These are phyloP conservation scores for Trichosphaerium sp. DNA, from an alignment of 78 protist species.

Conservation along the genomic window DNA sequence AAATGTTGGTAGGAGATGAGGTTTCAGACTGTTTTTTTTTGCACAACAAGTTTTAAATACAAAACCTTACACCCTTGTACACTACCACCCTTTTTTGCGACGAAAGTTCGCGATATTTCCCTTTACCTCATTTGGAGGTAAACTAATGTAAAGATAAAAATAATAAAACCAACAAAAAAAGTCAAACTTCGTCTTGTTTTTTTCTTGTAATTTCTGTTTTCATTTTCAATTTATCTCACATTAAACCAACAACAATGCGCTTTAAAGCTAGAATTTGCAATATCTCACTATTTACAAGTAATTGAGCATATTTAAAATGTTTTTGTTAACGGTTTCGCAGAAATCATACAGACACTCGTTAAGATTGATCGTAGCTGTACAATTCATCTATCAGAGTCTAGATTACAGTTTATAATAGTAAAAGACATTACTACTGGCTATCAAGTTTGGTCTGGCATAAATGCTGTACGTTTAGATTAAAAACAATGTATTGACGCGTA, in stretches of 20 bases:
- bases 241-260: not conserved
- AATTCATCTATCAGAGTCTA: not conserved
- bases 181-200: no score
- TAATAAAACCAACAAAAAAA: no score
- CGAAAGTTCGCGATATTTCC: no score
- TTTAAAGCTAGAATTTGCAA: not conserved
- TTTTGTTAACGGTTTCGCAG: not conserved
- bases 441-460: constrained; percentile 1
- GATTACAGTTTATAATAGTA: not conserved
- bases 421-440: not conserved
- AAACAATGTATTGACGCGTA: not conserved
- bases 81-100: no score
- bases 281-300: not conserved
- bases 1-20: no score
- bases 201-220: no score
- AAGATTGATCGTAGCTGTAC: not conserved
- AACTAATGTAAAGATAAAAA: no score
- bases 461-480: not conserved
- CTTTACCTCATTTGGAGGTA: no score
- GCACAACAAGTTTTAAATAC: no score
- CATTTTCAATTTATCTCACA: no score
- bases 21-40: no score
- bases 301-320: not conserved
- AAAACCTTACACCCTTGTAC: no score
- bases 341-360: not conserved